These are phyloP conservation scores for Fallopia convolvulus DNA, from an alignment of 148 eudicot genomes.

Conservation along the genomic window DNA sequence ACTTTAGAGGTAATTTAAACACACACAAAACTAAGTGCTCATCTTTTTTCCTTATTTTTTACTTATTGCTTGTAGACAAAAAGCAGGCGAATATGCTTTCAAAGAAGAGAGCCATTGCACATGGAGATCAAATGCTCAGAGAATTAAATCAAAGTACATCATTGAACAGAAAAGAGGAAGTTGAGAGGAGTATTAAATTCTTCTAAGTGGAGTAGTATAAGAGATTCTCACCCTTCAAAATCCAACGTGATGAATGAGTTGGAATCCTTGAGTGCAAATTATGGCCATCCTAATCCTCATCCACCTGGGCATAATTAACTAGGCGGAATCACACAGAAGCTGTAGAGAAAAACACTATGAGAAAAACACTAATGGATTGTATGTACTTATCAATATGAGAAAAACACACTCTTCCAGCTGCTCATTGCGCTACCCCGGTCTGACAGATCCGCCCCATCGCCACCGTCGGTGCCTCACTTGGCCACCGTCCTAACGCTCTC, in stretches of 20 bases:
- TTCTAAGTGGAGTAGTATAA: not conserved
- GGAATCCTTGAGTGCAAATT: not conserved
- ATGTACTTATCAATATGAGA: no score
- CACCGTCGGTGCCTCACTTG: no score
- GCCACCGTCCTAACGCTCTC: no score
- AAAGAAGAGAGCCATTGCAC: not conserved
- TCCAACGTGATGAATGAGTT: not conserved
- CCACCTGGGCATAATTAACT: not conserved
- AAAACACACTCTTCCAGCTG: no score
- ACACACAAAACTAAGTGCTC: not conserved
- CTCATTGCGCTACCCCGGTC: no score
- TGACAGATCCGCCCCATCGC: no score
- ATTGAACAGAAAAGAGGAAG: not conserved
- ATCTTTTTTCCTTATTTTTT: not conserved
- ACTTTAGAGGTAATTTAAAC: not conserved
- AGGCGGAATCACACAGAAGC: not conserved
- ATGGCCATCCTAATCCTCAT: not conserved
- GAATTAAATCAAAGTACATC: not conserved
- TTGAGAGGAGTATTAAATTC: not conserved
- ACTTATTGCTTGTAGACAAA: not conserved
- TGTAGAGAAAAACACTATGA: not conserved
- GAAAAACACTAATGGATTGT: no score
- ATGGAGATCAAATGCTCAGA: not conserved
- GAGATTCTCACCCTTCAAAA: not conserved
- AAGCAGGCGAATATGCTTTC: not conserved